Evolutionary conservation across 768 basidiomycete species (phyloP).

Genomic region (Xerocomus potaroensis): DNA sequence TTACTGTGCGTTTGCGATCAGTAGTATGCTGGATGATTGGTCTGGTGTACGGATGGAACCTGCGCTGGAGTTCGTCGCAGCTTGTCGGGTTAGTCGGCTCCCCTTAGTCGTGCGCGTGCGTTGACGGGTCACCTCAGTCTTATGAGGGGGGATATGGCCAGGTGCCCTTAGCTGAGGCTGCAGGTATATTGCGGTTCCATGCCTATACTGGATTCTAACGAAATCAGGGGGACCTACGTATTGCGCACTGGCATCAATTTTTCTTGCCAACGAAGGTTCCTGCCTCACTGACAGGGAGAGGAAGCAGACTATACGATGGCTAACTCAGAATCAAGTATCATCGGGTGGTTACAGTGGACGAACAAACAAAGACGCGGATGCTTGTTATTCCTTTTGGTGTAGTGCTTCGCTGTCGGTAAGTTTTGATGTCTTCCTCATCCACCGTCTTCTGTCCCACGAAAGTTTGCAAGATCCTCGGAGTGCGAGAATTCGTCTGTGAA

Average conservation of each 20-base stretch:
- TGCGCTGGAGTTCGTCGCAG: constrained; percentile 59
- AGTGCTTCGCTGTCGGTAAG: constrained; percentile 73
- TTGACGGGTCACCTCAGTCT: constrained; percentile 44
- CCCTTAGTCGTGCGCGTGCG: neutral
- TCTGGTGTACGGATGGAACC: constrained; percentile 59
- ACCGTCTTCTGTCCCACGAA: neutral
- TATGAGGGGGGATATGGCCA: constrained; percentile 95
- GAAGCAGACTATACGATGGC: constrained; percentile 66
- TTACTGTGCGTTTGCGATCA: constrained; percentile 86
- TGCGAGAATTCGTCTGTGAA: constrained; percentile 51
- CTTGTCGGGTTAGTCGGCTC: constrained; percentile 59
- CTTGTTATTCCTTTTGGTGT: constrained; percentile 98
- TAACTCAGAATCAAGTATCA: constrained; percentile 58
- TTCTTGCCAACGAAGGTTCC: constrained; percentile 38
- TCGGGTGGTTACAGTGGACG: constrained; percentile 85
- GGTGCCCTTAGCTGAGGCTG: constrained; percentile 74
- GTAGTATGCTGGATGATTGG: constrained; percentile 77
- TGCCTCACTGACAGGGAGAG: constrained; percentile 37
- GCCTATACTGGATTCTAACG: neutral
- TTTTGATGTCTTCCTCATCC: neutral
- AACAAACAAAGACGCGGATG: constrained; percentile 83
- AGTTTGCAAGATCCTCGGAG: constrained; percentile 61
- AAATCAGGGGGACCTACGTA: constrained; percentile 86
- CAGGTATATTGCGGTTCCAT: constrained; percentile 50
- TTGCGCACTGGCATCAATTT: constrained; percentile 76